Evolutionary conservation across 164 flowering plant genomes (phyloP).

Genomic region (Nelumbo lutea): DNA sequence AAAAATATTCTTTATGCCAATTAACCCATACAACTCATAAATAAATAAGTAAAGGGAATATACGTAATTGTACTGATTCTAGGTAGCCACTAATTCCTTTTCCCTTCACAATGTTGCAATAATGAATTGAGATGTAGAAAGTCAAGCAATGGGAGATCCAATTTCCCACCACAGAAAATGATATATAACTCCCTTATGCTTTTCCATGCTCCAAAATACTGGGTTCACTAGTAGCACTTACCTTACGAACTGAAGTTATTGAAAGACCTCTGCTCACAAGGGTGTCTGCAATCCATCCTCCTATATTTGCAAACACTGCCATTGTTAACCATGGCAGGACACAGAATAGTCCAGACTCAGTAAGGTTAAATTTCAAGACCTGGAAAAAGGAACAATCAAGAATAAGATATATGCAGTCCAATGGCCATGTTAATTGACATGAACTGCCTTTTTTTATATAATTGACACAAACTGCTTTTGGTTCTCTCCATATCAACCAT

Average conservation of each 20-base stretch:
- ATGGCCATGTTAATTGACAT: background rate
- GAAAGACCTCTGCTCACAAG: constrained; percentile 93
- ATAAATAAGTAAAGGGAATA: background rate
- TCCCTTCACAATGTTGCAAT: background rate
- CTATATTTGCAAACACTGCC: constrained; percentile 96
- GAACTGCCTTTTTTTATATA: background rate
- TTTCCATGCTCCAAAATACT: background rate
- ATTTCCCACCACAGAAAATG: background rate
- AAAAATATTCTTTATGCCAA: background rate
- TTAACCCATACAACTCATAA: background rate
- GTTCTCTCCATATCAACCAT: background rate
- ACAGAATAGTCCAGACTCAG: constrained; percentile 93
- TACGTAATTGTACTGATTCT: background rate
- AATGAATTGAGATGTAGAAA: background rate
- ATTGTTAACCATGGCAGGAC: constrained; percentile 98
- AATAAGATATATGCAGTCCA: background rate
- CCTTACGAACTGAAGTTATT: constrained; percentile 91
- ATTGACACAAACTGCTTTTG: background rate
- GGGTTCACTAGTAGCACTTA: constrained; percentile 20
- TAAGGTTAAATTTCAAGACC: constrained; percentile 98
- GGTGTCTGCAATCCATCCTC: constrained; percentile 99
- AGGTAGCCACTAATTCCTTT: background rate
- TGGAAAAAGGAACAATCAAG: constrained; percentile 19
- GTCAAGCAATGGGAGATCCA: constrained; percentile 4
- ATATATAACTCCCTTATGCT: background rate